Conservation (phyloP, 768 basidiomycete genomes). For the Phanerochaete carnosa region DNA sequence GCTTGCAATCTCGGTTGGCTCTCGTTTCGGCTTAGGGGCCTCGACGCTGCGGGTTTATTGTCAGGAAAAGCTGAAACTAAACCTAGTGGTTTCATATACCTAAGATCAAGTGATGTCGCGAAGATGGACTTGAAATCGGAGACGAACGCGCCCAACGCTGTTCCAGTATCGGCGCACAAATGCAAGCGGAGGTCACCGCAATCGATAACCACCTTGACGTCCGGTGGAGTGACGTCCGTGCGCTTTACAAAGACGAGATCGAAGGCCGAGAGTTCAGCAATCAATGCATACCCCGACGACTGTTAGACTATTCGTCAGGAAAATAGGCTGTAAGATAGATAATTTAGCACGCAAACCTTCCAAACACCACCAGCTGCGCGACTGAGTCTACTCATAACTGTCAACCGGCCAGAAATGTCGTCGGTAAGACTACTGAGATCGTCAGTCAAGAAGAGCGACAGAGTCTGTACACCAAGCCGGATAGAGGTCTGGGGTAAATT, state of each 20-base stretch:
- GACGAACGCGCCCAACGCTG: constrained; percentile 53
- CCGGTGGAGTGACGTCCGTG: constrained; percentile 18
- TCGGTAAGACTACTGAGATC: constrained; percentile 36
- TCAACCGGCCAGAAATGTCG: constrained; percentile 9
- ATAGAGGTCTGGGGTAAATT: constrained; percentile 56
- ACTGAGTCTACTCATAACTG: constrained; percentile 3
- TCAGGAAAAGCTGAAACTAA: neutral
- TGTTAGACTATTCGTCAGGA: constrained; percentile 28
- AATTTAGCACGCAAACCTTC: constrained; percentile 49
- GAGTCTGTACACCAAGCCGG: constrained; percentile 41
- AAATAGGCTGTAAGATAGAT: neutral
- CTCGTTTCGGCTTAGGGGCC: neutral
- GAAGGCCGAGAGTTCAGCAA: constrained; percentile 56
- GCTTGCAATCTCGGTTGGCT: constrained; percentile 15
- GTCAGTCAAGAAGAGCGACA: constrained; percentile 55
- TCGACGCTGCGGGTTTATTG: constrained; percentile 1
- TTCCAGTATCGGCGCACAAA: constrained; percentile 76
- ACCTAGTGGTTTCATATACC: constrained; percentile 13
- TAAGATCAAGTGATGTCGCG: constrained; percentile 27
- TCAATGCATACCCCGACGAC: constrained; percentile 65
- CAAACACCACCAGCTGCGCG: constrained; percentile 48
- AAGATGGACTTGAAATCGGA: constrained; percentile 47
- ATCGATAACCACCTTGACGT: constrained; percentile 19
- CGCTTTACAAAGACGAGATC: constrained; percentile 39
- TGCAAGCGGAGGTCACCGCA: constrained; percentile 54